Evolutionary conservation across 2,329 filamentous ascomycete species (phyloP), one percentile per base, ranked within the genome.

Genomic region (Ophiostoma ips): DNA sequence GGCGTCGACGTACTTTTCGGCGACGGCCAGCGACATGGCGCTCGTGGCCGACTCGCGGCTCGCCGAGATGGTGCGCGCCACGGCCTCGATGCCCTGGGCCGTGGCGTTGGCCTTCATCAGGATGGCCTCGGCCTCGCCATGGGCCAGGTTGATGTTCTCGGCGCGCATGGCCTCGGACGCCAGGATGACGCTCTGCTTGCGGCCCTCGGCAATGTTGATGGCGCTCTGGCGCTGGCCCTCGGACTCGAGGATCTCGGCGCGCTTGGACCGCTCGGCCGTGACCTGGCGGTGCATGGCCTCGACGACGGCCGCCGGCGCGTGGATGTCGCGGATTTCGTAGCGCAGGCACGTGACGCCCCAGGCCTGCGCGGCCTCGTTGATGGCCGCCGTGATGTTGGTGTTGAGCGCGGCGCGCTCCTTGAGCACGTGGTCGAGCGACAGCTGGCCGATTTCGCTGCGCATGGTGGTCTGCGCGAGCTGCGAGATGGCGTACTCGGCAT

Each of bases 201-300:
- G 81, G 65, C 92, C 92, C 72, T 98, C 92, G 50, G 92, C 92
- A 58, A 98, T 95, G 67, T 98, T 98, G 76, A 98, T 98, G 36
- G 92, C 92, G 61, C 83, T 90, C 70, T 98, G 92, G 55, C 92
- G 77, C 69, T 98, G 92, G 68, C 92, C 92, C 64, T 98, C 92
- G 0, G 87, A 95, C 52, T 98, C 92, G 45, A 98, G 75, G 60
- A 98, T 98, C 70, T 98, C 92, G 51, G 92, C 92, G 56, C 92
- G 84, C 76, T 98, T 98, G 61, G 86, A 94, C 38, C 92, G 84
- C 71, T 98, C 92, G 16, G 92, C 92, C 0, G 92, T 96, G 47
- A 98, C 92, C 66, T 96, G 90, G 56, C 92, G 79, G 71, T 98
- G 92, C 92, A 98, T 98, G 60, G 92, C 92, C 60, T 89, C 87